Base-by-base conservation (phyloP, 805 yeast species). In the Gaillardinia entomophila region DNA sequence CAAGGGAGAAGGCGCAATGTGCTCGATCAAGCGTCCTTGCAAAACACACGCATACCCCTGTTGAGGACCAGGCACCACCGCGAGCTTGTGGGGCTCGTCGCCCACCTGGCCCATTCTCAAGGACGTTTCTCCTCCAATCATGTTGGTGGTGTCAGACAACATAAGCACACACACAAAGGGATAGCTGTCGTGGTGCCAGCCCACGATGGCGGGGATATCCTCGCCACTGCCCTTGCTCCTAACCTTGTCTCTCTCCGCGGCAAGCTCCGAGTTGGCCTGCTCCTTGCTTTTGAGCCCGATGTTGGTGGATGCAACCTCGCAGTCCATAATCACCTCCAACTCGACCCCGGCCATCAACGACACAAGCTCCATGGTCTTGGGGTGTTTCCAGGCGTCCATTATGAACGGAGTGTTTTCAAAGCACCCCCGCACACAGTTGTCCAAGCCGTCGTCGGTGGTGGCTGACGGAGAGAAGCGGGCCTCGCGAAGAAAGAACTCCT, bases 81-180 rank as follows among this genome's bases (percentile, higher is more conserved):
- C 51, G 23, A 52, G 35, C 24, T 34, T 16, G 12, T 28, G 26
- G 13, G 29, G 18, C 10, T 31, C 37, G 26, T 43, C 20, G 5
- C 20, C 22, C 6, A 16, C 65, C 24, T 57, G 49, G 3, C 74
- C 75, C 51, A 62, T 71, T 40, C 71, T 62, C 40, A 75, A 60
- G 18, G 71, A 61, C 2, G 81, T 75, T 48, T 75, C 82, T 30
- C 82, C 82, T 18, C 82, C 82, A 49, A 70, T 57, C 81, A 76
- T 75, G 28, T 62, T 53, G 2, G 68, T 41, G 6, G 82, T 77
- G 46, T 76, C 81, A 19, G 76, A 68, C 28, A 77, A 48, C 83
- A 77, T 77, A 38, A 76, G 60, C 12, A 77, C 82, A 53, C 81
- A 77, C 13, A 76, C 82, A 48, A 74, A 75, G 12, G 81, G 82